phyloP scores from a whole-genome alignment of 2,329 filamentous ascomycete species.

The Monilinia fructigena region DNA sequence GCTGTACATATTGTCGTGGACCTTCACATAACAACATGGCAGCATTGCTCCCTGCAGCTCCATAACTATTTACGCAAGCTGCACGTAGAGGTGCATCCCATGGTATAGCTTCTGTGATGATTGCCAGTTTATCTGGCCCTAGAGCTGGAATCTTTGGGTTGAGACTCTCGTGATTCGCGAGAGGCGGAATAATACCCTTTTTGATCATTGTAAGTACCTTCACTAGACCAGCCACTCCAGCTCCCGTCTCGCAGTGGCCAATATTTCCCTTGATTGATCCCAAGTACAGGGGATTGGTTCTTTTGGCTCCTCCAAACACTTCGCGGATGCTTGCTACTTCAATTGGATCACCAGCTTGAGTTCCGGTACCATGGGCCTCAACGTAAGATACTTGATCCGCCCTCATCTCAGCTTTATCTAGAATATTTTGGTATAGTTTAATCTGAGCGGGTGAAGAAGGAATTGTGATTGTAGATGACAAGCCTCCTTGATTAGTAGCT shows the following conservation, averaged over 20 bases:
- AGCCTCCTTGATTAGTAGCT: constrained; percentile 44
- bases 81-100: not conserved
- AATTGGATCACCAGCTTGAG: constrained; percentile 29
- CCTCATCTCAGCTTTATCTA: too few relatives aligned
- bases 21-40: constrained; percentile 26
- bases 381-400: constrained; percentile 1
- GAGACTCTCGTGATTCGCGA: constrained; percentile 41
- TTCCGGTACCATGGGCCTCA: constrained; percentile 32
- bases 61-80: constrained; percentile 34
- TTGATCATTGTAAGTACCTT: constrained; percentile 44
- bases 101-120: not conserved
- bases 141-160: constrained; percentile 35
- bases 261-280: constrained; percentile 42
- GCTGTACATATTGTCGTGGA: not conserved
- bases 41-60: constrained; percentile 33
- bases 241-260: constrained; percentile 40
- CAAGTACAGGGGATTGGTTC: constrained; percentile 22
- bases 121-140: constrained; percentile 3
- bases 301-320: constrained; percentile 19
- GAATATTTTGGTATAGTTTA: too few relatives aligned
- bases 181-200: constrained; percentile 43
- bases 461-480: constrained; percentile 25
- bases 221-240: constrained; percentile 42
- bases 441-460: constrained; percentile 5
- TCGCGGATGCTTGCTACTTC: constrained; percentile 24